These are phyloP conservation scores for Hibiscus tridactylites DNA, from an alignment of 345 rosid genomes.

Conservation along the genomic window DNA sequence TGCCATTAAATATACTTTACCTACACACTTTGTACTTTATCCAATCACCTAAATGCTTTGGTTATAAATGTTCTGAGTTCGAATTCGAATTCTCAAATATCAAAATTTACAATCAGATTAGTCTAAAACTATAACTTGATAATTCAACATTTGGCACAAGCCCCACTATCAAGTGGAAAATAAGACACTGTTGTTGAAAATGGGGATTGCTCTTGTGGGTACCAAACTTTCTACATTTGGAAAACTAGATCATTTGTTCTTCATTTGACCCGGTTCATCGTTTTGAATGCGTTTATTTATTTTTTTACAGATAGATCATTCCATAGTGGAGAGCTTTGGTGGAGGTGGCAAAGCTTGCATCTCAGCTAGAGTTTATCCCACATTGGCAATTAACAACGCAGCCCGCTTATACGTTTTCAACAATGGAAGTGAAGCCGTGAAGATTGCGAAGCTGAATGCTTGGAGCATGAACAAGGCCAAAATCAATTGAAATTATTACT, in stretches of 20 bases:
- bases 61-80: no score
- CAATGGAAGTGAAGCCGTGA: slow-evolving; percentile 43
- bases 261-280: not conserved
- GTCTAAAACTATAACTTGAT: no score
- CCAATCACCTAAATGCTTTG: not conserved
- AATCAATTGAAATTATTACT: slow-evolving; percentile 20
- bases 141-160: not conserved
- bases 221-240: not conserved
- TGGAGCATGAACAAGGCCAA: slow-evolving; percentile 75
- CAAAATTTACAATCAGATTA: no score
- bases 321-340: slow-evolving; percentile 80
- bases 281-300: no score
- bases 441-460: slow-evolving; percentile 32
- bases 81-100: no score
- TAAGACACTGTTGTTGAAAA: not conserved
- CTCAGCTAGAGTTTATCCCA: slow-evolving; percentile 68
- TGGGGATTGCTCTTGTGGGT: not conserved
- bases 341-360: slow-evolving; percentile 58
- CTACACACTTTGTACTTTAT: not conserved
- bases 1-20: not conserved
- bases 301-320: slow-evolving; percentile 49
- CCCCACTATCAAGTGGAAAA: not conserved
- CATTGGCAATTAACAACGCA: slow-evolving; percentile 25
- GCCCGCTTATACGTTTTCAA: slow-evolving; percentile 54
- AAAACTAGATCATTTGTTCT: not conserved